A percentile compares a stretch with the other conserved stretches of the same genome.
Evolutionary conservation across 305 asterid genomes (phyloP).

Genomic region (Coffea humblotiana): DNA sequence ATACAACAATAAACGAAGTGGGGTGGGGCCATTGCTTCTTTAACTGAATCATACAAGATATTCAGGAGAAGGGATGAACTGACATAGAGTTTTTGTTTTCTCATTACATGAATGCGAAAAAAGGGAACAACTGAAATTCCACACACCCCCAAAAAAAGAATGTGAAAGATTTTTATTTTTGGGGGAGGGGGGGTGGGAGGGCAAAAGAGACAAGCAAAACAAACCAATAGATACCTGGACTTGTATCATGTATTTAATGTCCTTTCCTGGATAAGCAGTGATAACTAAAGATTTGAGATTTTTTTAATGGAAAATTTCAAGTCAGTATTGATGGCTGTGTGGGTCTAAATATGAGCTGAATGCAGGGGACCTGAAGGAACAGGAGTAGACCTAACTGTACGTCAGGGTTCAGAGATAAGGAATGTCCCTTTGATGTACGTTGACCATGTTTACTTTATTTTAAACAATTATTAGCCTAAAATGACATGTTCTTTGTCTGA

Average conservation of each 20-base stretch:
- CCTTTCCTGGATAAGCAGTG: neutral
- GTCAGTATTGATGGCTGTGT: neutral
- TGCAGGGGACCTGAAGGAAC: slow-evolving; percentile 98
- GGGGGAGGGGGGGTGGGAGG: neutral
- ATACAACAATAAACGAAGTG: neutral
- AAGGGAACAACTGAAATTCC: neutral
- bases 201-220: neutral
- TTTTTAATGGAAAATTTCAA: neutral
- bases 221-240: no score
- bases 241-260: neutral
- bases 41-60: neutral
- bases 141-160: neutral
- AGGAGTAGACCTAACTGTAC: slow-evolving; percentile 66
- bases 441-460: slow-evolving; percentile 19
- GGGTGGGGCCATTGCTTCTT: neutral
- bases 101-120: neutral
- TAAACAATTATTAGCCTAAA: neutral
- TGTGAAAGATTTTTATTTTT: neutral
- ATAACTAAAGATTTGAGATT: neutral
- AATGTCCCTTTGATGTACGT: slow-evolving; percentile 67
- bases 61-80: neutral
- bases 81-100: no score
- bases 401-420: slow-evolving; percentile 65
- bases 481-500: neutral
- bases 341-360: slow-evolving; percentile 20